These are phyloP conservation scores for Globisporangium recalcitrans DNA, from an alignment of 352 stramenopile genomes.

Conservation along the genomic window DNA sequence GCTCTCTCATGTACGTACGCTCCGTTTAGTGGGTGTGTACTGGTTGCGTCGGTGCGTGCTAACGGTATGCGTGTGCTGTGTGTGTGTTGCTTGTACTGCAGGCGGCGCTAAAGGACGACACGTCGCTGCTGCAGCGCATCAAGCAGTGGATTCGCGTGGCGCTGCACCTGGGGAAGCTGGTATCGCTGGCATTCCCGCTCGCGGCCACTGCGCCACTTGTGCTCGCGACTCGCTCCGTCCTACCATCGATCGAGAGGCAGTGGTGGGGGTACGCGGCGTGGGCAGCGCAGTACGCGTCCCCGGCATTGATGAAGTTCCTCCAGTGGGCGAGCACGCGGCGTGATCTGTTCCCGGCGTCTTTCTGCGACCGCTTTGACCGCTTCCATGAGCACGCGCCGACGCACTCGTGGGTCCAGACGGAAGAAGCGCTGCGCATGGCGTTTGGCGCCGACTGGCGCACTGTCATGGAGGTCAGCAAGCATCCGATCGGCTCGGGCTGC, in stretches of 20 bases:
- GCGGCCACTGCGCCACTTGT: slow-evolving; percentile 41
- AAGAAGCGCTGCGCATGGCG: slow-evolving; percentile 67
- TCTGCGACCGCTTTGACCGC: slow-evolving; percentile 88
- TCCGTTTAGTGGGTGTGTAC: neutral
- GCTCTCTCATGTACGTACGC: slow-evolving; percentile 11
- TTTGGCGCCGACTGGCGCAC: slow-evolving; percentile 84
- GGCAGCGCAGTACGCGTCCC: slow-evolving; percentile 67
- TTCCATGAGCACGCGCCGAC: slow-evolving; percentile 87
- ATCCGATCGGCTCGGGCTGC: slow-evolving; percentile 88
- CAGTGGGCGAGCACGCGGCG: slow-evolving; percentile 94
- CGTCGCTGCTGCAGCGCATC: slow-evolving; percentile 30
- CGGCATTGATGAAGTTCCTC: slow-evolving; percentile 93
- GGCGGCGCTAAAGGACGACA: slow-evolving; percentile 9
- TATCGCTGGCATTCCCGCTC: slow-evolving; percentile 47
- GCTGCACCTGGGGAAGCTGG: slow-evolving; percentile 57
- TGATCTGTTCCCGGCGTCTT: slow-evolving; percentile 89
- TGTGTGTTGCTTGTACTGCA: neutral
- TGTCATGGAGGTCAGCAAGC: slow-evolving; percentile 43
- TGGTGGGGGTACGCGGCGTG: slow-evolving; percentile 72
- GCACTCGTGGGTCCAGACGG: slow-evolving; percentile 88
- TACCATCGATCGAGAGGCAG: slow-evolving; percentile 29
- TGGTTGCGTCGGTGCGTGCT: neutral
- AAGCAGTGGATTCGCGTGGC: slow-evolving; percentile 39
- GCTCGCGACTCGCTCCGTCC: slow-evolving; percentile 21
- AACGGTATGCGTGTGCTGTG: neutral